phyloP scores from a whole-genome alignment of 768 basidiomycete species.

The Saitozyma podzolica region DNA sequence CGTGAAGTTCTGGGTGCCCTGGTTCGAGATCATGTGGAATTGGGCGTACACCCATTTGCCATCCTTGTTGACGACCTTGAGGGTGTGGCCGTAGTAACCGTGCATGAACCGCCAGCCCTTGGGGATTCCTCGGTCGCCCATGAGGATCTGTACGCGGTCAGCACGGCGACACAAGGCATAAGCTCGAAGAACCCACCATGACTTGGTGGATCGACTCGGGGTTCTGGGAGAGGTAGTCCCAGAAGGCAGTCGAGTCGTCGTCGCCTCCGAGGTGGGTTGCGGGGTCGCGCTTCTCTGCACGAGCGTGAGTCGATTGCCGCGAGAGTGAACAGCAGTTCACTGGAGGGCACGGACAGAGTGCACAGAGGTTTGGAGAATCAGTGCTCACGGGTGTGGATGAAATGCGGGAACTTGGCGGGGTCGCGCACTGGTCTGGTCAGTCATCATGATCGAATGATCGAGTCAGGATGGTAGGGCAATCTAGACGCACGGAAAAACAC shows the following conservation, averaged over 20 bases:
- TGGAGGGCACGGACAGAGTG: too few species aligned
- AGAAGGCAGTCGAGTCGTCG: constrained; percentile 62
- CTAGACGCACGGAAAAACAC: constrained; percentile 37
- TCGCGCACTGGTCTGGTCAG: constrained; percentile 37
- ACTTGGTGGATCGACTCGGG: constrained; percentile 57
- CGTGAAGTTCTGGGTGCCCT: constrained; percentile 65
- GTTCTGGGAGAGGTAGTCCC: constrained; percentile 60
- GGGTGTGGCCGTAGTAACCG: constrained; percentile 71
- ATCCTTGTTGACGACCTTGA: constrained; percentile 52
- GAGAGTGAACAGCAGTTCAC: too few species aligned
- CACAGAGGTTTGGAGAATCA: too few species aligned
- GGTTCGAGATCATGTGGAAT: constrained; percentile 52
- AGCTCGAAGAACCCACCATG: constrained; percentile 34
- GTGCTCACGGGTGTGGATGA: constrained; percentile 54
- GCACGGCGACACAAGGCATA: constrained; percentile 2
- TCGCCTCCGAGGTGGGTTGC: constrained; percentile 87
- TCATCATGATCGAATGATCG: too few species aligned
- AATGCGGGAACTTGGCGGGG: constrained; percentile 56
- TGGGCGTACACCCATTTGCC: constrained; percentile 52
- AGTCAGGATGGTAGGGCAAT: too few species aligned
- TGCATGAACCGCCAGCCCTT: constrained; percentile 72
- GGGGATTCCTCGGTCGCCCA: constrained; percentile 56
- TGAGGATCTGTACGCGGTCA: constrained; percentile 44
- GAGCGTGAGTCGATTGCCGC: too few species aligned
- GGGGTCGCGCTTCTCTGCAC: constrained; percentile 61